Percentiles rank a stretch among this genome's conserved stretches.
Evolutionary conservation across 371 early-diverging fungal species (phyloP).

Genomic region (Cokeromyces recurvatus): DNA sequence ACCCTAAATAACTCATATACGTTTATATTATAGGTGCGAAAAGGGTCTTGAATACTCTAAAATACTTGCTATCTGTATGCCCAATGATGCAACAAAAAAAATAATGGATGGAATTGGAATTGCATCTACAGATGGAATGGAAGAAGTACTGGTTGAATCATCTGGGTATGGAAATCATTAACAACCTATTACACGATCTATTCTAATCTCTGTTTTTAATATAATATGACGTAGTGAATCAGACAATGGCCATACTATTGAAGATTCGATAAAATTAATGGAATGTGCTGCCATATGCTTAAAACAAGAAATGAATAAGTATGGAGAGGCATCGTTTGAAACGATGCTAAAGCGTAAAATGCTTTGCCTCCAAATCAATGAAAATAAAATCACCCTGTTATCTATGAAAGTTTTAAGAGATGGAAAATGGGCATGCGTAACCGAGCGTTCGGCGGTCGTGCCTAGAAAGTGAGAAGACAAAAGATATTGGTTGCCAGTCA

Average conservation of each 20-base stretch:
- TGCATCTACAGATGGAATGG: too few species aligned
- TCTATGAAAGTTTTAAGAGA: neutral
- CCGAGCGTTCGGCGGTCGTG: neutral
- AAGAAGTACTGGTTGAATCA: too few species aligned
- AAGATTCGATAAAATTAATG: neutral
- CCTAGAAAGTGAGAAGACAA: neutral
- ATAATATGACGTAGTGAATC: too few species aligned
- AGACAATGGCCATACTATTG: neutral
- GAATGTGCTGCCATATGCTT: neutral
- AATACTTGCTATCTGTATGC: too few species aligned
- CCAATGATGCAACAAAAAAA: too few species aligned
- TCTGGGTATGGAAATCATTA: too few species aligned
- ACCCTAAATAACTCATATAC: neutral
- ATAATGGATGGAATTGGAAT: too few species aligned
- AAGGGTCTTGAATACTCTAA: neutral
- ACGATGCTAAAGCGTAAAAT: neutral
- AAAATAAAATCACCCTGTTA: neutral
- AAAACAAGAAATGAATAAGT: slow-evolving; percentile 1
- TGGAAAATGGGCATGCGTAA: neutral
- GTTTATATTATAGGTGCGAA: slow-evolving; percentile 1
- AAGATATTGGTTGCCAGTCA: neutral
- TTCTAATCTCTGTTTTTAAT: too few species aligned
- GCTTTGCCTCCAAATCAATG: neutral
- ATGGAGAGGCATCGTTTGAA: neutral
- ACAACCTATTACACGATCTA: too few species aligned